Evolutionary conservation across 83 land plant genomes (phyloP), one percentile per base, ranked within the genome.

Genomic region (Thuja plicata): DNA sequence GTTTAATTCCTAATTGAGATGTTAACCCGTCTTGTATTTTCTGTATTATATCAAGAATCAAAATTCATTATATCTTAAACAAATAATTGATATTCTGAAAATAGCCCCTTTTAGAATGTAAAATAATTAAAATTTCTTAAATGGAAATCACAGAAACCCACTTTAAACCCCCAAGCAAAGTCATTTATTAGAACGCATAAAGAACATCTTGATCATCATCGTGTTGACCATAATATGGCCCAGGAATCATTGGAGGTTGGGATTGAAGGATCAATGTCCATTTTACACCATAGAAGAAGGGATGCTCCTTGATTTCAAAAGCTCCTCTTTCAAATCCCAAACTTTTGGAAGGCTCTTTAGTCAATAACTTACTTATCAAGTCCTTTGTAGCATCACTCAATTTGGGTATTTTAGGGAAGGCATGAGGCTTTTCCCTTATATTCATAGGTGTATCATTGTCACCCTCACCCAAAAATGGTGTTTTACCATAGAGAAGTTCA

Each of bases 401-500:
- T 4, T 30, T 19, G 40, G 35, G 15, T 88, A 91, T 37, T 5
- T 89, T 54, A 5, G 97, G 97, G 82, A 96, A 93, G 90, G 92
- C 93, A 27, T 92, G 92, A n/a, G 97, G 94, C 55, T 94, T 91
- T 37, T 94, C 97, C 73, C 93, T 93, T 35, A 96, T 94, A 84
- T 96, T 96, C 15, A 93, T 94, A 71, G 93, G 77, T 27, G 97
- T 94, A 38, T 91, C 54, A 88, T 92, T 92, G 73, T 96, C 88
- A 89, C 94, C 96, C 17, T 88, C 77, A 1, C 96, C 97, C 80
- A 86, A 88, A 89, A 96, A 96, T 1, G 97, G 97, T 15, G 97
- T 96, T 55, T 86, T 88, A n/a, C 97, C 97, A 89, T 96, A 95
- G 17, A 96, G 91, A 38, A 96, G 88, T 91, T 96, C 97, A 86